Percentiles rank a stretch among this genome's conserved stretches.
Evolutionary conservation across 768 basidiomycete genomes (phyloP).

Genomic region (Goffeauzyma gilvescens): DNA sequence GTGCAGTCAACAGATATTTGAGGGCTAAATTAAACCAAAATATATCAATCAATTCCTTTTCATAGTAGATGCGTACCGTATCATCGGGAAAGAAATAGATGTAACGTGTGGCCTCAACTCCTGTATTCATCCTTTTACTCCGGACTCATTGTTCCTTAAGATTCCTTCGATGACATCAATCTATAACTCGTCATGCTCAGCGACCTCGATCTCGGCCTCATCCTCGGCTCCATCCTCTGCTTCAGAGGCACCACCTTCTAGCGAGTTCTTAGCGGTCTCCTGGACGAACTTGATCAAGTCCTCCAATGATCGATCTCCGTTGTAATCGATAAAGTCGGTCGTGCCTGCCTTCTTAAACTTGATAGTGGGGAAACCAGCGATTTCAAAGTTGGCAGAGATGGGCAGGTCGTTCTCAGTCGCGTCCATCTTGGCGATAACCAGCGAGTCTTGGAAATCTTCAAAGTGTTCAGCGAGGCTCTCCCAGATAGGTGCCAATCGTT

Average conservation of each 20-base stretch:
- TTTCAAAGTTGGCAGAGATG: constrained; percentile 62
- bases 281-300: constrained; percentile 66
- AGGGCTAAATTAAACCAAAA: too few relatives aligned
- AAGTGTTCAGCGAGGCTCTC: constrained; percentile 75
- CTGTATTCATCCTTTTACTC: too few relatives aligned
- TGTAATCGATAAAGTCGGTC: constrained; percentile 73
- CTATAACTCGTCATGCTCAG: constrained; percentile 31
- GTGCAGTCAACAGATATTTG: too few relatives aligned
- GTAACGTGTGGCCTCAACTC: too few relatives aligned
- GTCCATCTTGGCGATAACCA: constrained; percentile 85
- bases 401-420: constrained; percentile 93
- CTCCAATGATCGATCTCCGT: constrained; percentile 65
- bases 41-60: too few relatives aligned
- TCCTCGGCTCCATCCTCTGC: constrained; percentile 11
- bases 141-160: too few relatives aligned
- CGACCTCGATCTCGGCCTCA: constrained; percentile 13
- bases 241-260: constrained; percentile 10
- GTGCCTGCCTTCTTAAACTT: constrained; percentile 89
- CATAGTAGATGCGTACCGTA: too few relatives aligned
- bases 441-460: constrained; percentile 48
- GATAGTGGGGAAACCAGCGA: constrained; percentile 60
- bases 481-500: constrained; percentile 80
- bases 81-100: too few relatives aligned
- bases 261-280: constrained; percentile 51
- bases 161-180: too few relatives aligned